These are phyloP conservation scores for Monosporozyma unispora DNA, from an alignment of 805 yeast species.

Conservation along the genomic window DNA sequence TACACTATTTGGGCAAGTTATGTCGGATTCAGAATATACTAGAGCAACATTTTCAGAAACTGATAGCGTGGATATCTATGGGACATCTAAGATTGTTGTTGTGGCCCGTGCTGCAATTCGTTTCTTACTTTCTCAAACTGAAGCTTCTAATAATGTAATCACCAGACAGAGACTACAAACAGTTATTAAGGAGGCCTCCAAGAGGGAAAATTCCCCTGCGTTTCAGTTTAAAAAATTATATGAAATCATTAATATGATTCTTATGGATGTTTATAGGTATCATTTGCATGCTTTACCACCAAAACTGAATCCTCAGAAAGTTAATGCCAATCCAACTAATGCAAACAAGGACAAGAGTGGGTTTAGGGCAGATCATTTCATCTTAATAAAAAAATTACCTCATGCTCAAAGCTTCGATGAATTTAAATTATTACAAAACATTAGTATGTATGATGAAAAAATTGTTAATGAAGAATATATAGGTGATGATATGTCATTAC, in stretches of 20 bases:
- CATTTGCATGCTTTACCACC: constrained; percentile 16
- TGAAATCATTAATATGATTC: constrained; percentile 12
- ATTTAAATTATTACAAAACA: constrained; percentile 11
- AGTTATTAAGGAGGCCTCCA: constrained; percentile 13
- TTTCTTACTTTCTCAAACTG: constrained; percentile 17
- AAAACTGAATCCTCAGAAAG: constrained; percentile 2
- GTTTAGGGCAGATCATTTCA: constrained; percentile 16
- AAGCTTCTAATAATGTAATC: constrained; percentile 20
- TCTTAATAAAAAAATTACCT: constrained; percentile 17
- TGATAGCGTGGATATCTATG: not conserved
- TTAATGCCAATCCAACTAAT: not conserved
- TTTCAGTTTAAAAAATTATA: constrained; percentile 11
- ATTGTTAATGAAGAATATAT: constrained; percentile 15
- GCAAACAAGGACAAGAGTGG: not conserved
- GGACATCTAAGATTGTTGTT: constrained; percentile 5
- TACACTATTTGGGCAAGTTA: no score
- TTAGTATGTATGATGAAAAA: constrained; percentile 8
- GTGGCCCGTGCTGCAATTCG: constrained; percentile 20
- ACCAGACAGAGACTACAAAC: constrained; percentile 14
- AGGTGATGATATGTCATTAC: constrained; percentile 12
- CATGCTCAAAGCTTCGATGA: constrained; percentile 10
- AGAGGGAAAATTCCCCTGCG: constrained; percentile 14
- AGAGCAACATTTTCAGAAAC: not conserved
- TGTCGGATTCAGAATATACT: not conserved
- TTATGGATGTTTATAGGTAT: constrained; percentile 24